phyloP scores from a whole-genome alignment of 2,329 filamentous ascomycete genomes.

The Mariannaea sp. region DNA sequence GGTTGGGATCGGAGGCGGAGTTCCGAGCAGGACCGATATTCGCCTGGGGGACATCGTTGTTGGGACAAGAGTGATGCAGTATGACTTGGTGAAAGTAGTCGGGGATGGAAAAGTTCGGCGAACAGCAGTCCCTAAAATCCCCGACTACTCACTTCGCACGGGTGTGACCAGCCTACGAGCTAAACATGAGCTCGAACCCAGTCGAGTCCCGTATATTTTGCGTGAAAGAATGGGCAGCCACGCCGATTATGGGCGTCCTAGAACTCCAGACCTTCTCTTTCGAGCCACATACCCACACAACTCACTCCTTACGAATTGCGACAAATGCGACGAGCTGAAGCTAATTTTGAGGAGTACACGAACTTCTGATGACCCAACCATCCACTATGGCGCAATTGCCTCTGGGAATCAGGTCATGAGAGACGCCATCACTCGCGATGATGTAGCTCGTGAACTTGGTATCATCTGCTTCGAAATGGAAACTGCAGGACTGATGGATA shows the following conservation, averaged over 20 bases:
- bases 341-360: background rate
- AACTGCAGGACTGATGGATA: conserved; percentile 29
- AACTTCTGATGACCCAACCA: background rate
- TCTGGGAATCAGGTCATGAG: conserved; percentile 45
- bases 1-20: conserved; percentile 34
- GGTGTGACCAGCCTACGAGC: conserved; percentile 19
- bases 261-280: conserved; percentile 1
- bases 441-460: conserved; percentile 20
- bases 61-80: background rate
- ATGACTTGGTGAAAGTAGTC: background rate
- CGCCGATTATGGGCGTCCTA: background rate
- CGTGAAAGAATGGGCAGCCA: background rate
- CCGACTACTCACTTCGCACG: background rate
- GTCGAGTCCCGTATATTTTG: background rate
- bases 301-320: background rate
- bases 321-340: background rate
- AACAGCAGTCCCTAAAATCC: background rate
- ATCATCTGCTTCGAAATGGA: conserved; percentile 38
- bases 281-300: background rate
- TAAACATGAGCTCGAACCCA: background rate
- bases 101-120: background rate
- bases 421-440: conserved; percentile 38
- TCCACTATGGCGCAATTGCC: conserved; percentile 30
- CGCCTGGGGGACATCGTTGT: conserved; percentile 27
- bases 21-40: conserved; percentile 24